These are phyloP conservation scores for Exophiala sp. DNA, from an alignment of 2,329 filamentous ascomycete genomes.

Conservation along the genomic window DNA sequence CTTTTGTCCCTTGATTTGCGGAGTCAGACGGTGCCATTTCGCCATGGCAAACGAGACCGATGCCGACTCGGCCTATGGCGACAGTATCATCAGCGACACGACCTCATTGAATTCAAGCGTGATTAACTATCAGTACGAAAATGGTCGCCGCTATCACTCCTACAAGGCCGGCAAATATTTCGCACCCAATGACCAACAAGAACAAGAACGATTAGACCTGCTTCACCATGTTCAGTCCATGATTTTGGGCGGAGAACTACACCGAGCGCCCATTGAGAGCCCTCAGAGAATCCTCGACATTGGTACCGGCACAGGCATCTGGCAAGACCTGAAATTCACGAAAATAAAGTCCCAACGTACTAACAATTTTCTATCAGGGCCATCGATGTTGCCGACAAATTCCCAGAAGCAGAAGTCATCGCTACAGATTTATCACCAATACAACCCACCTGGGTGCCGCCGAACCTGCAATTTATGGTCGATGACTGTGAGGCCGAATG, in stretches of 20 bases:
- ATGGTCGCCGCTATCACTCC: conserved; percentile 28
- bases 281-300: conserved; percentile 52
- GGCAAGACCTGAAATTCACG: conserved; percentile 39
- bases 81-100: conserved; percentile 16
- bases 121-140: conserved; percentile 36
- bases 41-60: conserved; percentile 12
- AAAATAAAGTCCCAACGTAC: conserved; percentile 20
- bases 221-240: conserved; percentile 42
- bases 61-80: conserved; percentile 22
- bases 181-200: conserved; percentile 35
- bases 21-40: not conserved
- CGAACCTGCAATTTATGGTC: conserved; percentile 46
- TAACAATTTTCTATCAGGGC: conserved; percentile 33
- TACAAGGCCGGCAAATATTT: conserved; percentile 28
- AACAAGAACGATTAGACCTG: conserved; percentile 36
- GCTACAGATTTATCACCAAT: conserved; percentile 33
- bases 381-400: conserved; percentile 31
- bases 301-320: conserved; percentile 61
- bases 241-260: conserved; percentile 24
- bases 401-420: conserved; percentile 29
- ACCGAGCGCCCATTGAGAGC: conserved; percentile 34
- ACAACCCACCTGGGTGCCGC: conserved; percentile 36
- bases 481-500: conserved; percentile 42
- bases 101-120: conserved; percentile 31
- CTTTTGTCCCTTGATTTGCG: not conserved